Evolutionary conservation across 352 stramenopile genomes (phyloP).

Genomic region (Globisporangium megalacanthum): DNA sequence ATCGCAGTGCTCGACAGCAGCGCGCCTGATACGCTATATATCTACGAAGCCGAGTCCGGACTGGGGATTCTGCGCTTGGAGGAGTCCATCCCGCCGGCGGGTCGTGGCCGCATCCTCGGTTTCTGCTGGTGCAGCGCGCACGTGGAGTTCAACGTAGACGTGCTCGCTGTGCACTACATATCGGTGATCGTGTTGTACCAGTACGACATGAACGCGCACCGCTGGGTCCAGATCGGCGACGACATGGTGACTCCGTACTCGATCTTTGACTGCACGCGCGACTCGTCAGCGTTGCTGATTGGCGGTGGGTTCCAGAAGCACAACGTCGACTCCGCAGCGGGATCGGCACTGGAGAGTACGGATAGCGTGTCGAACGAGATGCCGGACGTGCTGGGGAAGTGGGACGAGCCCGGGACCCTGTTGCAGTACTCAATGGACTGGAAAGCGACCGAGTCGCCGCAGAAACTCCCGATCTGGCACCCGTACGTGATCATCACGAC

Average conservation of each 20-base stretch:
- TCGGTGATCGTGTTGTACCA: conserved; percentile 72
- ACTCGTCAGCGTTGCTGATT: conserved; percentile 76
- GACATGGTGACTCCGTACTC: conserved; percentile 45
- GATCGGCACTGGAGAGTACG: background rate
- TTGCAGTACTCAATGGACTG: conserved; percentile 73
- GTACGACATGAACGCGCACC: conserved; percentile 58
- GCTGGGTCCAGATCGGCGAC: conserved; percentile 56
- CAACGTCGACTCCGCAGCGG: conserved; percentile 9
- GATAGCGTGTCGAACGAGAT: conserved; percentile 58
- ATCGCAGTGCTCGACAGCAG: conserved; percentile 55
- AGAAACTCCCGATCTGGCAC: conserved; percentile 83
- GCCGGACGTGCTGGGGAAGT: conserved; percentile 71
- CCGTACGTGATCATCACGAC: conserved; percentile 81
- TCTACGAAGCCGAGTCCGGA: conserved; percentile 79
- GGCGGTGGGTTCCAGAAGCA: conserved; percentile 33
- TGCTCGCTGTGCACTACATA: conserved; percentile 66
- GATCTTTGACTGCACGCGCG: conserved; percentile 77
- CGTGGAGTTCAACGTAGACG: conserved; percentile 81
- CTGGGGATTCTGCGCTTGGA: conserved; percentile 72
- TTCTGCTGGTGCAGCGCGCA: conserved; percentile 81
- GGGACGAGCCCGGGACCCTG: conserved; percentile 69
- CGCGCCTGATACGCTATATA: conserved; percentile 42
- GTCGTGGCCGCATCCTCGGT: conserved; percentile 49
- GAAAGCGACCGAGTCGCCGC: conserved; percentile 58
- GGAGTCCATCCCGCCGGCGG: conserved; percentile 51